Evolutionary conservation across 768 basidiomycete genomes (phyloP), one percentile per base, ranked within the genome.

Genomic region (Tricholoma terreum): DNA sequence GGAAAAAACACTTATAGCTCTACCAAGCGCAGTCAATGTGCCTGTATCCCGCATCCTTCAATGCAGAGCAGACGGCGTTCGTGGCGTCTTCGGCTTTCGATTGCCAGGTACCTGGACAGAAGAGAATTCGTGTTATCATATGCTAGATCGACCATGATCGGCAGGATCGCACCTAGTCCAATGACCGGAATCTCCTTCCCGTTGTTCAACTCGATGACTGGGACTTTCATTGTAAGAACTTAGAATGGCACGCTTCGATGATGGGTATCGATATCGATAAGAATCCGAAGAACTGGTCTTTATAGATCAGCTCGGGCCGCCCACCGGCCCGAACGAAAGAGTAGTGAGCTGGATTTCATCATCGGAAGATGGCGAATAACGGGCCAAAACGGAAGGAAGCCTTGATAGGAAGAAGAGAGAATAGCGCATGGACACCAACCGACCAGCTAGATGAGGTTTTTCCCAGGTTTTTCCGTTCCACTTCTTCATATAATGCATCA

Each of bases 11-110:
- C 19, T 6, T 27, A 30, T 17, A 6, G 24, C 12, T 51, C 35
- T 68, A 68, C 69, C 77, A 79, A 42, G 89, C 89, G 68, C 85
- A 89, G 71, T 88, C 88, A 61, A 87, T 84, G 67, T 85, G 91
- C 69, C 80, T 80, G 74, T 92, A 93, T 10, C 92, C 92, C 33
- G 71, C 78, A 55, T 83, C 82, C 60, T 85, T 87, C 59, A 95
- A 71, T 1, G 92, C 92, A 62, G 81, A 80, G 55, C 80, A 78
- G 24, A 95, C 93, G 2, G 93, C 93, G 38, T 74, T 61, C 11
- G 75, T 73, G 33, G 90, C 91, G 61, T 92, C 85, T 50, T 87
- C 86, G 3, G 87, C 77, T 61, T 84, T 81, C 42, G 87, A 85
- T 70, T 90, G 86, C 90, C 90, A 93, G 14, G 92, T 93, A 14